Percentiles rank a stretch among this genome's conserved stretches.
phyloP scores from a whole-genome alignment of 805 yeast genomes.

The Candida parachauliodes region DNA sequence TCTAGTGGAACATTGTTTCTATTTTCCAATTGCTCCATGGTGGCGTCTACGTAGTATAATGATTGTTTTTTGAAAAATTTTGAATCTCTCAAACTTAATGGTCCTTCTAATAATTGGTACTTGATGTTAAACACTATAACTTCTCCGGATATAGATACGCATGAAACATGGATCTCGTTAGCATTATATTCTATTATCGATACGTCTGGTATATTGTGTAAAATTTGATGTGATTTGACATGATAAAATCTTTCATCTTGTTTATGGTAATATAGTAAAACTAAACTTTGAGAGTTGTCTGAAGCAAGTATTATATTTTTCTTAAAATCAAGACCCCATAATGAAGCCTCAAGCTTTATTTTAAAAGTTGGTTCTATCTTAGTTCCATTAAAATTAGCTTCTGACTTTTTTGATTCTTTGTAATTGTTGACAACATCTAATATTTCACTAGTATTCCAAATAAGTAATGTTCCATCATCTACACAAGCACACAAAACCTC shows the following conservation, averaged over 20 bases:
- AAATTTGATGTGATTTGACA: constrained; percentile 38
- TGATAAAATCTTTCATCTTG: constrained; percentile 24
- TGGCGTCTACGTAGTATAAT: constrained; percentile 23
- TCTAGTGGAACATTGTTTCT: constrained; percentile 10
- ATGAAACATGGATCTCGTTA: constrained; percentile 28
- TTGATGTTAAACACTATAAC: constrained; percentile 35
- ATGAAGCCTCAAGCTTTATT: constrained; percentile 41
- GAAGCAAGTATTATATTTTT: constrained; percentile 43
- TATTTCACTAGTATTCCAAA: constrained; percentile 32
- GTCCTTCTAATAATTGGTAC: constrained; percentile 25
- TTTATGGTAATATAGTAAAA: constrained; percentile 34
- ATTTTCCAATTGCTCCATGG: constrained; percentile 22
- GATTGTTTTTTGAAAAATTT: constrained; percentile 10
- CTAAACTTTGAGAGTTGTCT: constrained; percentile 50
- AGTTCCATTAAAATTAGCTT: constrained; percentile 12
- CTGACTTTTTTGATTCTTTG: constrained; percentile 2
- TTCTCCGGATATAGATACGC: constrained; percentile 49
- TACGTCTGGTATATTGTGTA: constrained; percentile 56
- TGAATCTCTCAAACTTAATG: constrained; percentile 16
- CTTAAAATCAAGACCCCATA: constrained; percentile 61
- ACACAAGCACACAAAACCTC: constrained; percentile 47
- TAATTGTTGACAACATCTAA: constrained; percentile 13
- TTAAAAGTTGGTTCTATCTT: constrained; percentile 18
- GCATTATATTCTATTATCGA: constrained; percentile 16
- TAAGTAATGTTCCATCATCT: constrained; percentile 52